A percentile compares a stretch with the other conserved stretches of the same genome.
Conservation (phyloP, 164 flowering plant species). For the grape (Vitis vinifera) region ASM3070453v1 NC_081816.1:2638501-2639000, state of each 20-base stretch:
- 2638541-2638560: too few species aligned
- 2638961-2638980: too few species aligned
- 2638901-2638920: too few species aligned
- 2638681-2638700: not conserved
- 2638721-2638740: slow-evolving; percentile 65
- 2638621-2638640: not conserved
- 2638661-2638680: too few species aligned
- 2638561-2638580: not conserved
- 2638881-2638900: not conserved
- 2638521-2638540: not conserved
- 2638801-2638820: slow-evolving; percentile 89
- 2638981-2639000: too few species aligned
- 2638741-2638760: slow-evolving; percentile 90
- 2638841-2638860: slow-evolving; percentile 78
- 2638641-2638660: not conserved
- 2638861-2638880: slow-evolving; percentile 42
- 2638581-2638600: not conserved
- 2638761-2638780: slow-evolving; percentile 91
- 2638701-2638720: not conserved
- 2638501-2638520: not conserved
- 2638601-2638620: slow-evolving; percentile 1
- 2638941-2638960: too few species aligned
- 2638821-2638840: slow-evolving; percentile 76
- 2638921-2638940: too few species aligned
- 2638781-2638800: slow-evolving; percentile 72